phyloP scores from a whole-genome alignment of 371 early-diverging fungal species.

The Mortierella sp. region DNA sequence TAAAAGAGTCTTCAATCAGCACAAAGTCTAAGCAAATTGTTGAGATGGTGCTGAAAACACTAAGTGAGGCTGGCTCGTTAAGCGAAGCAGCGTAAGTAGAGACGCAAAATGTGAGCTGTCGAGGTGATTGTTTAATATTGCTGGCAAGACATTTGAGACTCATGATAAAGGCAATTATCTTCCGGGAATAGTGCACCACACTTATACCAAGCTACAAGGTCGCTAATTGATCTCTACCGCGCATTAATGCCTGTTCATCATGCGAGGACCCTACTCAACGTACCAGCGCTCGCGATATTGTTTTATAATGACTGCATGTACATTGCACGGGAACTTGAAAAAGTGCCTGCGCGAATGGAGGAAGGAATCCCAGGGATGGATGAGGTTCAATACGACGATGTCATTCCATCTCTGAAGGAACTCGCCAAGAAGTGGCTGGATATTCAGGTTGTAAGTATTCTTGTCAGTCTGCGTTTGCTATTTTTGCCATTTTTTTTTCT shows the following conservation, averaged over 20 bases:
- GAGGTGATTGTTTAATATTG: not conserved
- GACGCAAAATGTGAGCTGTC: too few species aligned
- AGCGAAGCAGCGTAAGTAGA: conserved; percentile 44
- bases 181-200: conserved; percentile 25
- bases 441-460: conserved; percentile 57
- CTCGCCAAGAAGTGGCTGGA: conserved; percentile 58
- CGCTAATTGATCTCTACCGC: conserved; percentile 47
- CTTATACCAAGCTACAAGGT: conserved; percentile 51
- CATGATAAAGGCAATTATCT: too few species aligned
- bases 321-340: conserved; percentile 61
- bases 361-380: conserved; percentile 53
- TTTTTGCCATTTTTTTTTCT: not conserved
- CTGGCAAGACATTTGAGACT: not conserved
- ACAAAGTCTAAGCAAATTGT: conserved; percentile 32
- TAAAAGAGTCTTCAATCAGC: conserved; percentile 47
- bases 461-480: not conserved
- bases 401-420: conserved; percentile 48
- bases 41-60: conserved; percentile 42
- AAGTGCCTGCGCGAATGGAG: conserved; percentile 23
- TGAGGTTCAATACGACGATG: conserved; percentile 60
- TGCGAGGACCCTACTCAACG: conserved; percentile 31
- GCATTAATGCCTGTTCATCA: conserved; percentile 52
- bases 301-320: conserved; percentile 83
- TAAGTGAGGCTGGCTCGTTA: conserved; percentile 26
- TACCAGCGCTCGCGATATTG: conserved; percentile 71